These are phyloP conservation scores for Raddia distichophylla DNA, from an alignment of 176 grass and related monocot genomes.

Conservation along the genomic window DNA sequence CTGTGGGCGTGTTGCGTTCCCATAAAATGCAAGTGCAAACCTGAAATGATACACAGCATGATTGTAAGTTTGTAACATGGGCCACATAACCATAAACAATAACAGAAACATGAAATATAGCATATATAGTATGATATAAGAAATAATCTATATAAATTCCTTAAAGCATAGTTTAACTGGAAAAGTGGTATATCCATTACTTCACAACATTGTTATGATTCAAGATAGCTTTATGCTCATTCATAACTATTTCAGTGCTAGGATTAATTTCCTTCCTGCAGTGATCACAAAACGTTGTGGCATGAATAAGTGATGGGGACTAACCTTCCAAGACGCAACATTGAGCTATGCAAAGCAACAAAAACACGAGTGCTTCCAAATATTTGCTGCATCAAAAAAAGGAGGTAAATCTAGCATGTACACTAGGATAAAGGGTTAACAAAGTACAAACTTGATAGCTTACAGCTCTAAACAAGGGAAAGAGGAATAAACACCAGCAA, in stretches of 20 bases:
- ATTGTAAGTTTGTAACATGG: conserved; percentile 21
- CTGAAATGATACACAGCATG: conserved; percentile 53
- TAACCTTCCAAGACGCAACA: conserved; percentile 79
- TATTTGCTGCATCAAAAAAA: conserved; percentile 72
- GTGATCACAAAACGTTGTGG: conserved; percentile 12
- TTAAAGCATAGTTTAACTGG: not conserved
- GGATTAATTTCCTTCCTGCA: conserved; percentile 15
- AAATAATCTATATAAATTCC: conserved; percentile 3
- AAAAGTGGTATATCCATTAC: not conserved
- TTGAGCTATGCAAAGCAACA: conserved; percentile 88
- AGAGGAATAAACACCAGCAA: not conserved
- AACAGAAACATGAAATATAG: conserved; percentile 18
- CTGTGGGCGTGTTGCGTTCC: conserved; percentile 69
- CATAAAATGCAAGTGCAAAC: conserved; percentile 94
- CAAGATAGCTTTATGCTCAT: conserved; percentile 24
- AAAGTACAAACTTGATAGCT: not conserved
- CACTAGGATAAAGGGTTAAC: conserved; percentile 6
- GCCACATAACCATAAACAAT: not conserved
- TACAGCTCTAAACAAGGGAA: not conserved
- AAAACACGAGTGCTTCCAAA: conserved; percentile 86
- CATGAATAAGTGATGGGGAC: conserved; percentile 19
- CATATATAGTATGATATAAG: conserved; percentile 10
- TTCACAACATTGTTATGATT: not conserved
- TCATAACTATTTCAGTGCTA: conserved; percentile 34
- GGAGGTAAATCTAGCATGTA: conserved; percentile 30